Percentiles rank a stretch among this genome's conserved stretches.
These are phyloP conservation scores for Coniochaeta sp. DNA, from an alignment of 2,329 filamentous ascomycete genomes.

Conservation along the genomic window DNA sequence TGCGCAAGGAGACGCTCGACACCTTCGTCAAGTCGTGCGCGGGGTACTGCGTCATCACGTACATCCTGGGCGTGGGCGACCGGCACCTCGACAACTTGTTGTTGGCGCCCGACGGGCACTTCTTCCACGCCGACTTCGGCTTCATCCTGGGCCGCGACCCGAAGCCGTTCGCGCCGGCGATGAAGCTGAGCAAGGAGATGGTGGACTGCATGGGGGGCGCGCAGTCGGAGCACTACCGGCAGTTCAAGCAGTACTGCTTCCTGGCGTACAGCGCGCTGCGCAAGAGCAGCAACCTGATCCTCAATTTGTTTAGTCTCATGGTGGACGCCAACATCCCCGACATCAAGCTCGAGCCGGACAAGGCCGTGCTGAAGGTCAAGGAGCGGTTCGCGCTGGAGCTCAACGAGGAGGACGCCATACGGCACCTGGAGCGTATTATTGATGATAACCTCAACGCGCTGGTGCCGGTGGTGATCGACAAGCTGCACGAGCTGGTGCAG, in stretches of 20 bases:
- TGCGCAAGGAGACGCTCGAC: constrained; percentile 88
- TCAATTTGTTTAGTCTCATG: constrained; percentile 96
- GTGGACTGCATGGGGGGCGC: constrained; percentile 95
- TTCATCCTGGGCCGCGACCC: constrained; percentile 96
- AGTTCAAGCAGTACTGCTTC: constrained; percentile 95
- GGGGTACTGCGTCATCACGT: constrained; percentile 97
- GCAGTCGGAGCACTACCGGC: constrained; percentile 70
- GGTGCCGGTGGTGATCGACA: constrained; percentile 90
- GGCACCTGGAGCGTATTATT: constrained; percentile 82
- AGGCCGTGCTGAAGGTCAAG: constrained; percentile 89
- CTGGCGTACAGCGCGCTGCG: constrained; percentile 87
- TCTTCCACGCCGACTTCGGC: constrained; percentile 98
- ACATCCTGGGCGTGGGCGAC: constrained; percentile 92
- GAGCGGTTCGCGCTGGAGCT: constrained; percentile 91
- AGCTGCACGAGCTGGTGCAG: constrained; percentile 89
- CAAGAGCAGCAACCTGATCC: constrained; percentile 82
- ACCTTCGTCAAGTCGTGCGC: constrained; percentile 94
- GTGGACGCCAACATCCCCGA: constrained; percentile 96
- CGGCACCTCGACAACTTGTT: constrained; percentile 93
- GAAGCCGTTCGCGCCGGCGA: constrained; percentile 92
- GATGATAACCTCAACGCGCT: constrained; percentile 85
- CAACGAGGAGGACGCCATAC: constrained; percentile 84
- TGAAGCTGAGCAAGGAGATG: constrained; percentile 98
- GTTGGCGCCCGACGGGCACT: constrained; percentile 81
- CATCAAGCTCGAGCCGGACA: constrained; percentile 85